Evolutionary conservation across 2,329 filamentous ascomycete genomes (phyloP).

Genomic region (Lecanicillium sp.): DNA sequence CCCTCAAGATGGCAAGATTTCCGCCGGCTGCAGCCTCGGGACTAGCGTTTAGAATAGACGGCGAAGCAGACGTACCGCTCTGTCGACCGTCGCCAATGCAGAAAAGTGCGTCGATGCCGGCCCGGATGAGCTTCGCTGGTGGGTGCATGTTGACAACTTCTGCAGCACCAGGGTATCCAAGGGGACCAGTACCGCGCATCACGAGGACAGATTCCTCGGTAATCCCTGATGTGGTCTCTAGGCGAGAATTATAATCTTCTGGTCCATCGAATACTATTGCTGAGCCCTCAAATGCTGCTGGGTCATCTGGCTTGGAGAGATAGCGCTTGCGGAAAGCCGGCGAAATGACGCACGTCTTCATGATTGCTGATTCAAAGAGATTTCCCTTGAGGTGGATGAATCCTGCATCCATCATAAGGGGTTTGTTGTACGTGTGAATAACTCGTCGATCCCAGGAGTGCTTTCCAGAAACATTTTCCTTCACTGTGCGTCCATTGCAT

Average conservation of each 20-base stretch:
- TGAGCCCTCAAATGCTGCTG: constrained; percentile 36
- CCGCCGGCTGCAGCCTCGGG: constrained; percentile 47
- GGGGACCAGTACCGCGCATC: constrained; percentile 39
- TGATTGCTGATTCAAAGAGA: constrained; percentile 42
- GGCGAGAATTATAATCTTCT: constrained; percentile 35
- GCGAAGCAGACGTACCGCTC: constrained; percentile 45
- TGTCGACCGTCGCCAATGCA: constrained; percentile 48
- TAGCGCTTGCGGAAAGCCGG: constrained; percentile 34
- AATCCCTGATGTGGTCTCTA: constrained; percentile 23
- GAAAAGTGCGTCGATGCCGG: constrained; percentile 36
- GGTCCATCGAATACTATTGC: constrained; percentile 43
- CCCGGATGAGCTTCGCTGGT: constrained; percentile 32
- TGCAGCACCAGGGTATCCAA: constrained; percentile 41
- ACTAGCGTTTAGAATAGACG: constrained; percentile 46
- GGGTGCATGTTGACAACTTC: constrained; percentile 46
- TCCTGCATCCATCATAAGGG: constrained; percentile 39
- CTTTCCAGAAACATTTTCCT: constrained; percentile 32
- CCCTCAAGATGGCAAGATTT: constrained; percentile 39
- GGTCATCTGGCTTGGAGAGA: constrained; percentile 34
- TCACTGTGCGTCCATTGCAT: constrained; percentile 36
- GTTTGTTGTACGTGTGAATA: constrained; percentile 34
- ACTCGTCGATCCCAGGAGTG: constrained; percentile 40
- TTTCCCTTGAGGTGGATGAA: constrained; percentile 40
- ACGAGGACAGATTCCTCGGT: constrained; percentile 20
- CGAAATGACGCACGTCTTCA: constrained; percentile 44